These are phyloP conservation scores for Cyclotella baltica DNA, from an alignment of 108 stramenopile genomes.

Conservation along the genomic window DNA sequence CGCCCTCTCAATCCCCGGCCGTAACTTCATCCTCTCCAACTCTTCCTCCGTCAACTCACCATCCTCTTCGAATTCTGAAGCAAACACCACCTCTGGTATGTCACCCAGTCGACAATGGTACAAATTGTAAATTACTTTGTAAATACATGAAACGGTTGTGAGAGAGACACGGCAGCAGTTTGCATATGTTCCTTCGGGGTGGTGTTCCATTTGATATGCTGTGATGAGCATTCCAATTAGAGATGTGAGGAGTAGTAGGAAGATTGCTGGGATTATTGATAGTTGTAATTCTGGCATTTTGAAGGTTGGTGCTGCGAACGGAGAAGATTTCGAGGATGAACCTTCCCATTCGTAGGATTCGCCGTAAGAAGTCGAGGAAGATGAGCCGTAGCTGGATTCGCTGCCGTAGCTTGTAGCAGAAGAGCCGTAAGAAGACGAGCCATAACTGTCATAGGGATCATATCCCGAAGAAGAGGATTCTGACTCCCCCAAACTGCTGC, in stretches of 20 bases:
- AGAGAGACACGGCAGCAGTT: conserved; percentile 53
- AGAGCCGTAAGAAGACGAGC: not conserved
- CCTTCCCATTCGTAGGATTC: conserved; percentile 9
- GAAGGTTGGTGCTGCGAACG: not conserved
- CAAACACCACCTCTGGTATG: conserved; percentile 38
- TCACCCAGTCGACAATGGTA: conserved; percentile 58
- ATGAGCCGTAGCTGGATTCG: not conserved
- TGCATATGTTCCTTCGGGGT: conserved; percentile 50
- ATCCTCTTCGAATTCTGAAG: conserved; percentile 30
- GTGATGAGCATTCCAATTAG: conserved; percentile 48
- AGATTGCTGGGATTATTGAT: conserved; percentile 29
- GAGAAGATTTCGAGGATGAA: conserved; percentile 4
- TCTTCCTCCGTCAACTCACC: conserved; percentile 56
- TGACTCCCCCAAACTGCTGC: not conserved
- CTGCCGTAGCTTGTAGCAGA: not conserved
- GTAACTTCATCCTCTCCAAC: conserved; percentile 50
- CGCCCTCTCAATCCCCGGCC: conserved; percentile 54
- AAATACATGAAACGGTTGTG: conserved; percentile 26
- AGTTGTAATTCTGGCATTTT: conserved; percentile 18
- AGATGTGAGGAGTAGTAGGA: conserved; percentile 21
- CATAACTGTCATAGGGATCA: not conserved
- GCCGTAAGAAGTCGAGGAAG: conserved; percentile 1
- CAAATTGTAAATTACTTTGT: conserved; percentile 44
- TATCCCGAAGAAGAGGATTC: not conserved
- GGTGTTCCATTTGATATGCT: conserved; percentile 42